Conservation (phyloP, 192 early-diverging fungal species). For the Physocladia obscura region DNA sequence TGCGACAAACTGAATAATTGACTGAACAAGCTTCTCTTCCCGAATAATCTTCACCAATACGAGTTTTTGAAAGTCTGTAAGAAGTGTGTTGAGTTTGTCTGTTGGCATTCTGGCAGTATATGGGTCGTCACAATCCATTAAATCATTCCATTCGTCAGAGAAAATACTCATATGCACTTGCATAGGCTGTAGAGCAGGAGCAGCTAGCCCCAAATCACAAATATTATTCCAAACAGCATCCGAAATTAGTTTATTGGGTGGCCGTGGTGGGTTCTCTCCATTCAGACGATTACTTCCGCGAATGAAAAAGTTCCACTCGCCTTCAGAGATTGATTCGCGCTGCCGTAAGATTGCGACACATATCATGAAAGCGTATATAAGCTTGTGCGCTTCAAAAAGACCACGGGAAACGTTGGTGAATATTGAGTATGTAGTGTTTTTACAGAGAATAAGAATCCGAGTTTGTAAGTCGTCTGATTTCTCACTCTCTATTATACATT, state of each 20-base stretch:
- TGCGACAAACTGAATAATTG: slow-evolving; percentile 55
- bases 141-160: slow-evolving; percentile 48
- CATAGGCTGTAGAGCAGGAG: slow-evolving; percentile 41
- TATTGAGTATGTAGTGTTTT: slow-evolving; percentile 53
- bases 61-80: slow-evolving; percentile 51
- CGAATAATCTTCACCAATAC: slow-evolving; percentile 58
- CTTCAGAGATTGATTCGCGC: slow-evolving; percentile 37
- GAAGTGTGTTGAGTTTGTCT: slow-evolving; percentile 26
- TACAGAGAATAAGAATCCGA: slow-evolving; percentile 53
- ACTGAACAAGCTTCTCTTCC: slow-evolving; percentile 57
- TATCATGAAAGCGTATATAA: slow-evolving; percentile 62
- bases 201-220: slow-evolving; percentile 45
- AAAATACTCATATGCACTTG: slow-evolving; percentile 51
- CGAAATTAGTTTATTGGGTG: slow-evolving; percentile 44
- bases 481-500: slow-evolving; percentile 51
- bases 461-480: slow-evolving; percentile 49
- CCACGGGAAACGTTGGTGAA: slow-evolving; percentile 60
- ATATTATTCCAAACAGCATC: slow-evolving; percentile 55
- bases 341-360: slow-evolving; percentile 57
- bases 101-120: slow-evolving; percentile 40
- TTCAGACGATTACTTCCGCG: slow-evolving; percentile 44
- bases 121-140: slow-evolving; percentile 48
- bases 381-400: slow-evolving; percentile 63
- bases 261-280: slow-evolving; percentile 43
- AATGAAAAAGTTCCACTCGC: slow-evolving; percentile 63